phyloP scores from a whole-genome alignment of 306 rosid species.

The Trifolium fragiferum region DNA sequence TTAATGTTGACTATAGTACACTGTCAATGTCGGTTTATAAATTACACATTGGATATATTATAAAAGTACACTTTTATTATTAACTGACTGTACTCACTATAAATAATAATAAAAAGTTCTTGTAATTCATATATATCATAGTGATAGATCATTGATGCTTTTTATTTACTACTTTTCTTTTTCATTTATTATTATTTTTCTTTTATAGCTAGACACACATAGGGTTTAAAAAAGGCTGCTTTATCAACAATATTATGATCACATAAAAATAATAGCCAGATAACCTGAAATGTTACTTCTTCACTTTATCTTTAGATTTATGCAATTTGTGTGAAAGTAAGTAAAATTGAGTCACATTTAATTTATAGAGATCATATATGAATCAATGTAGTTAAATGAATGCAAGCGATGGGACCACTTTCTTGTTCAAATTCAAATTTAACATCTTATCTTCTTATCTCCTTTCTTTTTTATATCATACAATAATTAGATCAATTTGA shows the following conservation, averaged over 20 bases:
- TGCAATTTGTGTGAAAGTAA: conserved; percentile 47
- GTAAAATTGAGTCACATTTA: conserved; percentile 34
- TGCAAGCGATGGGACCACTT: conserved; percentile 60
- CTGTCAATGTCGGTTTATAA: conserved; percentile 32
- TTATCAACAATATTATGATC: conserved; percentile 42
- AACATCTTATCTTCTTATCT: conserved; percentile 54
- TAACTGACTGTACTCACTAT: conserved; percentile 19
- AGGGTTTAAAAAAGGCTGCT: conserved; percentile 37
- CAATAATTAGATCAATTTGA: conserved; percentile 1
- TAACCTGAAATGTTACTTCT: conserved; percentile 50
- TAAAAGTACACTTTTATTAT: too few relatives aligned
- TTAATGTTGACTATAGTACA: conserved; percentile 45
- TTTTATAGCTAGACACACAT: not conserved
- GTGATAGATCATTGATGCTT: not conserved
- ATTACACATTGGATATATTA: not conserved
- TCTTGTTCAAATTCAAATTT: conserved; percentile 44
- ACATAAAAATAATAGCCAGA: conserved; percentile 43
- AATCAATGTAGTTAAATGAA: conserved; percentile 18
- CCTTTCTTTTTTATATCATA: conserved; percentile 32
- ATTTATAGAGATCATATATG: conserved; percentile 25
- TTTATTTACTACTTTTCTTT: not conserved
- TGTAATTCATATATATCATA: not conserved
- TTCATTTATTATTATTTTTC: not conserved
- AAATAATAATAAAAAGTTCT: conserved; percentile 30
- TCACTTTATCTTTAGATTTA: conserved; percentile 45